A percentile compares a stretch with the other conserved stretches of the same genome.
Conservation (phyloP, 345 rosid species). For the Nasturtium officinale region DNA sequence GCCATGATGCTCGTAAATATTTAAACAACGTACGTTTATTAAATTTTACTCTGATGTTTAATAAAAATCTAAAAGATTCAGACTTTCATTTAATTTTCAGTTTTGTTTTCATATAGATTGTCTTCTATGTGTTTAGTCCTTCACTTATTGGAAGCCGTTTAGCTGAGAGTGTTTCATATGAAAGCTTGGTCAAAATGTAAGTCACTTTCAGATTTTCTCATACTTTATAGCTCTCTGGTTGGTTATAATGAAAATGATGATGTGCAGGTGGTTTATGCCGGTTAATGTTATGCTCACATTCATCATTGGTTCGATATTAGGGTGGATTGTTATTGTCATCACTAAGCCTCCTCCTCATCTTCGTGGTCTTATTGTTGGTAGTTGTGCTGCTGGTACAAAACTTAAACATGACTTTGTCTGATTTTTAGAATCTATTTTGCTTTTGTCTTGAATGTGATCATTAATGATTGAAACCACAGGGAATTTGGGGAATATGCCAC, state of each 20-base stretch:
- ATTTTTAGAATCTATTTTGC: not conserved
- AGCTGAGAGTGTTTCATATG: conserved; percentile 54
- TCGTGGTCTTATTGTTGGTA: conserved; percentile 45
- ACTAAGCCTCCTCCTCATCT: conserved; percentile 51
- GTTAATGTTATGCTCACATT: conserved; percentile 57
- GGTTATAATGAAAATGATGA: not conserved
- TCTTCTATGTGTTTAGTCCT: conserved; percentile 67
- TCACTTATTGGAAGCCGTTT: conserved; percentile 59
- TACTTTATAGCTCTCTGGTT: no score
- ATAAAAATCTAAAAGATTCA: not conserved
- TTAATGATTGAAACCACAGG: conserved; percentile 43
- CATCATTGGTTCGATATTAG: conserved; percentile 51
- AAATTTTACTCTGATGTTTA: not conserved
- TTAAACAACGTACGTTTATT: conserved; percentile 50
- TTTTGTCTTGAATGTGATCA: not conserved
- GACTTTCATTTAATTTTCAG: not conserved
- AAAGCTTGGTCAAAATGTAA: conserved; percentile 58
- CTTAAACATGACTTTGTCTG: not conserved
- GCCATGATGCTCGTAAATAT: conserved; percentile 59
- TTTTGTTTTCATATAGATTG: conserved; percentile 42
- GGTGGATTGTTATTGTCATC: conserved; percentile 52
- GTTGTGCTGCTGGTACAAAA: conserved; percentile 38
- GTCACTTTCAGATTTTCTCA: conserved; percentile 17
- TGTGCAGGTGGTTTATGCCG: conserved; percentile 68
- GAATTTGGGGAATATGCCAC: conserved; percentile 64